Percentiles rank a stretch among this genome's conserved stretches.
Evolutionary conservation across 1,139 yeast species (phyloP).

Genomic region (Yamadazyma triangularis): DNA sequence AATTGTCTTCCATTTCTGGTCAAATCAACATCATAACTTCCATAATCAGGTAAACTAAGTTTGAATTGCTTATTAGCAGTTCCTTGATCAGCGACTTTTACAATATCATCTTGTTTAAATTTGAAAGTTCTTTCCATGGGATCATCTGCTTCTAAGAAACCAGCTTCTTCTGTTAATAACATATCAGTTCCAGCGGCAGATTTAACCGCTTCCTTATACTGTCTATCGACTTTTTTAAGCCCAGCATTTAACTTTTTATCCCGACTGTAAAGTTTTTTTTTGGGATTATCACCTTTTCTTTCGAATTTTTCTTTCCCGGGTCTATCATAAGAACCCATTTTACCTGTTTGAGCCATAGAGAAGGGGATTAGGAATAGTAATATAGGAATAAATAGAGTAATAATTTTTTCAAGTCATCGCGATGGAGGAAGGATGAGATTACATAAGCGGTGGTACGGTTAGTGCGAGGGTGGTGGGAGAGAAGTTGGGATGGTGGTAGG

Average conservation of each 20-base stretch:
- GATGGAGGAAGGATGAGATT: too few species aligned
- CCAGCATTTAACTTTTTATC: constrained; percentile 64
- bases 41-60: constrained; percentile 68
- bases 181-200: constrained; percentile 86
- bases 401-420: background rate
- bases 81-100: constrained; percentile 69
- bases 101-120: constrained; percentile 77
- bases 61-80: constrained; percentile 76
- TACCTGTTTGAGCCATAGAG: constrained; percentile 11
- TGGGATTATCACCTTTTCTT: constrained; percentile 13
- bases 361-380: too few species aligned
- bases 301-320: constrained; percentile 17
- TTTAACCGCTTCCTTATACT: constrained; percentile 71
- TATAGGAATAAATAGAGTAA: too few species aligned
- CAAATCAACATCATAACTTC: constrained; percentile 82
- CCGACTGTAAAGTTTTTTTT: constrained; percentile 30
- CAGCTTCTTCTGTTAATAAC: constrained; percentile 77
- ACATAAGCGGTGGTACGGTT: too few species aligned
- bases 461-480: too few species aligned
- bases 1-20: constrained; percentile 84
- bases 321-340: constrained; percentile 19
- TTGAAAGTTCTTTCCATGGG: constrained; percentile 83
- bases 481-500: too few species aligned
- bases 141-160: constrained; percentile 86
- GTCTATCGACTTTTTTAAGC: constrained; percentile 62